Conservation (phyloP, 371 early-diverging fungal genomes). For the Lichtheimia ramosa region DNA sequence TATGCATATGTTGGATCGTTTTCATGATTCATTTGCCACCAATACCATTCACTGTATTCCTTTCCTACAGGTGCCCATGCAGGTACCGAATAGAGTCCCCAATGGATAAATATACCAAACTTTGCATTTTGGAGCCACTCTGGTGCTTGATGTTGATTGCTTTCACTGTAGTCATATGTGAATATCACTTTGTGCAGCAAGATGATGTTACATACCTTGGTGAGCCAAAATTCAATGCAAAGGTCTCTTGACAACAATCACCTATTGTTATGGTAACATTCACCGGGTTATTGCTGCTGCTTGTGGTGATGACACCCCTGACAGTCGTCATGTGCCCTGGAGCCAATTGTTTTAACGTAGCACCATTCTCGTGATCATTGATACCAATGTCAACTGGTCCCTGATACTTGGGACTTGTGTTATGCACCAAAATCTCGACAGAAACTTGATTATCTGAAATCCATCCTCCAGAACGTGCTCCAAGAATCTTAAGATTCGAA, state of each 20-base stretch:
- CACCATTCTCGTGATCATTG: too few species aligned
- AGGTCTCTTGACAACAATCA: too few species aligned
- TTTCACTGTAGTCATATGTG: background rate
- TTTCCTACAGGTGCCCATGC: slow-evolving; percentile 35
- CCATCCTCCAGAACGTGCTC: too few species aligned
- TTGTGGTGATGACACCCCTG: too few species aligned
- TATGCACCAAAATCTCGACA: background rate
- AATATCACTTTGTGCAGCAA: background rate
- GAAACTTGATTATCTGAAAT: background rate
- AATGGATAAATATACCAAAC: slow-evolving; percentile 41
- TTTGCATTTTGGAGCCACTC: slow-evolving; percentile 32
- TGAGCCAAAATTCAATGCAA: background rate
- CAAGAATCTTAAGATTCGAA: too few species aligned
- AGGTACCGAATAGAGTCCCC: slow-evolving; percentile 38
- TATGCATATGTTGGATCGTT: slow-evolving; percentile 21
- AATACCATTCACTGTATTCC: slow-evolving; percentile 37
- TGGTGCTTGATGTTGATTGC: slow-evolving; percentile 25
- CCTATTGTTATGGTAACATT: too few species aligned
- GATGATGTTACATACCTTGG: background rate
- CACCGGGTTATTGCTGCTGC: too few species aligned
- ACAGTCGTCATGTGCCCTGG: too few species aligned
- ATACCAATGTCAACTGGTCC: too few species aligned
- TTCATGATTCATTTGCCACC: slow-evolving; percentile 29
- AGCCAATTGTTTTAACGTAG: too few species aligned
- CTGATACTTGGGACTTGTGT: background rate